Base-by-base conservation (phyloP, 495 filamentous ascomycete species). In the Xylaria flabelliformis region DNA sequence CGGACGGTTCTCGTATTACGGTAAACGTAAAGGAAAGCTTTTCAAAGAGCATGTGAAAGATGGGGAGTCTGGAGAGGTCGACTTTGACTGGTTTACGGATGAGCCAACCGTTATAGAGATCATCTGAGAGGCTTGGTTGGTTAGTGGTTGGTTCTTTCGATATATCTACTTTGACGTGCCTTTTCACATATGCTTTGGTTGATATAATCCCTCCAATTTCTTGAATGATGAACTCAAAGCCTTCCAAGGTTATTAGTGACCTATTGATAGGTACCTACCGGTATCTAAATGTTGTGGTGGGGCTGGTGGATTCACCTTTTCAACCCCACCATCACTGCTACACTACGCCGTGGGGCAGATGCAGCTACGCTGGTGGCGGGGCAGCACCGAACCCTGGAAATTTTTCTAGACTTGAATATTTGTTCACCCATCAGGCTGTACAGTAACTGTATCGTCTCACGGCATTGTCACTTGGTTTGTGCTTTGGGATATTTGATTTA, bases 331-430 rank as follows among this genome's bases (percentile, higher is more conserved):
- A 21, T n/a, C 0, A 19, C 15, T 61, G 15, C 32, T 19, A 61
- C 56, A 7, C 6, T n/a, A 29, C 55, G 39, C 64, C 64, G 64
- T 66, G 64, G 65, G 65, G 34, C 48, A 55, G 65, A 61, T 21
- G 59, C 59, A 63, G 39, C 10, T 68, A n/a, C 39, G 13, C 2
- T 42, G 24, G 29, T 69, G 48, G 51, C 51, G 67, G 67, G 53
- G 36, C 53, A 61, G 32, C 67, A 32, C 21, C 12, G 64, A 69
- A 73, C 26, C 39, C 21, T 74, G 58, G 56, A 74, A 76, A 74
- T 74, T 76, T 76, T 76, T 73, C 56, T 64, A 51, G 13, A n/a
- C 67, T 73, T 39, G 66, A 63, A 73, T 51, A 66, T 69, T 72
- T 69, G 50, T 69, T 64, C 64, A 66, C 63, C 55, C 68, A 26